These are phyloP conservation scores for Chalciporus sphaerocephalus DNA, from an alignment of 768 basidiomycete genomes.

Conservation along the genomic window DNA sequence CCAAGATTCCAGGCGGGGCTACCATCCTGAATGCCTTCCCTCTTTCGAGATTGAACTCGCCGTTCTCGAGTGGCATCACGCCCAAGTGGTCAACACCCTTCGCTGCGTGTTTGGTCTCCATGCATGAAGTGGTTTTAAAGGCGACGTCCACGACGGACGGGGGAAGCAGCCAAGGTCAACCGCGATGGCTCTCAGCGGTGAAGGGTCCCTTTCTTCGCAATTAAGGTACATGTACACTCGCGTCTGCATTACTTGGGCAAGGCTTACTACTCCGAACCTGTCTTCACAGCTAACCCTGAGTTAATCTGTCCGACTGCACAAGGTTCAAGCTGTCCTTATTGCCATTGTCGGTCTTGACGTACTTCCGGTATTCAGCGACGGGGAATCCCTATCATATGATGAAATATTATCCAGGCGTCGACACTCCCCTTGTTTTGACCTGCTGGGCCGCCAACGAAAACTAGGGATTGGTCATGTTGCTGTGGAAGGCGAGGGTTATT, in stretches of 20 bases:
- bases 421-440: not conserved
- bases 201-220: not conserved
- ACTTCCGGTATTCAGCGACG: slow-evolving; percentile 10
- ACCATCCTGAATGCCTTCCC: slow-evolving; percentile 8
- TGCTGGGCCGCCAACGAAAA: not conserved
- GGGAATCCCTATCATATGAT: slow-evolving; percentile 14
- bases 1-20: slow-evolving; percentile 5
- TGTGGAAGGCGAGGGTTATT: slow-evolving; percentile 5
- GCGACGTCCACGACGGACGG: not conserved
- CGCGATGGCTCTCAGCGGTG: slow-evolving; percentile 9
- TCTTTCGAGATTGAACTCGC: too few relatives aligned
- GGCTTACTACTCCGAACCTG: too few relatives aligned
- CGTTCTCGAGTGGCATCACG: too few relatives aligned
- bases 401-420: slow-evolving; percentile 20
- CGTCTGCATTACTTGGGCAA: too few relatives aligned
- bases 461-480: slow-evolving; percentile 6
- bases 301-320: slow-evolving; percentile 8
- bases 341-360: slow-evolving; percentile 5
- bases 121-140: not conserved
- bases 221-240: too few relatives aligned
- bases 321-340: slow-evolving; percentile 15
- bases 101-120: slow-evolving; percentile 38
- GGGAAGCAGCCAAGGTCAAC: slow-evolving; percentile 5
- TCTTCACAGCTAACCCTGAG: slow-evolving; percentile 14
- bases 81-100: too few relatives aligned